Conservation (phyloP, 306 rosid species). For the Acacia confusa region DNA sequence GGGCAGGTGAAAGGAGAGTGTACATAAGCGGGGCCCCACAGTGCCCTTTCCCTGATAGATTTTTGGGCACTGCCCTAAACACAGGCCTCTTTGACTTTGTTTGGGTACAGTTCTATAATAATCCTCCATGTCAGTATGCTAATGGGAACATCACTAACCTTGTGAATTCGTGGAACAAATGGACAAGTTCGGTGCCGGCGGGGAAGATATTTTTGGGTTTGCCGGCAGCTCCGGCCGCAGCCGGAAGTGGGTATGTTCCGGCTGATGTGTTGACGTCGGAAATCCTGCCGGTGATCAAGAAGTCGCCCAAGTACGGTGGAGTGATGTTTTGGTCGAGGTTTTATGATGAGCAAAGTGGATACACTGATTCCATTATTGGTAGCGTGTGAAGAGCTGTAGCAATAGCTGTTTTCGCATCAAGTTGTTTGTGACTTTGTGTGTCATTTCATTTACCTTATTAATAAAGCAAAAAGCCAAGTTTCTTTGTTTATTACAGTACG, state of each 20-base stretch:
- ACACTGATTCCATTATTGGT: constrained; percentile 41
- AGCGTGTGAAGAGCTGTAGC: constrained; percentile 45
- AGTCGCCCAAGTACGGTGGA: constrained; percentile 64
- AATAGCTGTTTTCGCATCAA: not conserved
- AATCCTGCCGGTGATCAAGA: constrained; percentile 57
- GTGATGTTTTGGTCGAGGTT: constrained; percentile 79
- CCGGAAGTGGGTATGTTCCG: constrained; percentile 67
- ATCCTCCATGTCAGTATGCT: constrained; percentile 45
- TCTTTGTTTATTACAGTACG: not conserved
- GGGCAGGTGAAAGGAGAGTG: constrained; percentile 24
- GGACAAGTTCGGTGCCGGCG: constrained; percentile 45
- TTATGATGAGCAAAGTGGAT: constrained; percentile 53
- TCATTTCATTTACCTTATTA: not conserved
- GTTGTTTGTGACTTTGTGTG: not conserved
- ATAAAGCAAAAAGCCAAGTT: not conserved
- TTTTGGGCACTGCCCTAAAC: constrained; percentile 47
- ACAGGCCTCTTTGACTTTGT: constrained; percentile 67
- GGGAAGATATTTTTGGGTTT: constrained; percentile 57
- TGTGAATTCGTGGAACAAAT: constrained; percentile 54
- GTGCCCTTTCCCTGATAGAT: constrained; percentile 70
- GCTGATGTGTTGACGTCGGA: constrained; percentile 49
- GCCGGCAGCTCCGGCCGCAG: constrained; percentile 57
- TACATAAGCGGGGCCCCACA: constrained; percentile 80
- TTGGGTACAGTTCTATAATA: constrained; percentile 68
- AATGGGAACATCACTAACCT: constrained; percentile 53